A percentile compares a stretch with the other conserved stretches of the same genome.
phyloP scores from a whole-genome alignment of 2,329 filamentous ascomycete species.

The Hypoxylon sp. region DNA sequence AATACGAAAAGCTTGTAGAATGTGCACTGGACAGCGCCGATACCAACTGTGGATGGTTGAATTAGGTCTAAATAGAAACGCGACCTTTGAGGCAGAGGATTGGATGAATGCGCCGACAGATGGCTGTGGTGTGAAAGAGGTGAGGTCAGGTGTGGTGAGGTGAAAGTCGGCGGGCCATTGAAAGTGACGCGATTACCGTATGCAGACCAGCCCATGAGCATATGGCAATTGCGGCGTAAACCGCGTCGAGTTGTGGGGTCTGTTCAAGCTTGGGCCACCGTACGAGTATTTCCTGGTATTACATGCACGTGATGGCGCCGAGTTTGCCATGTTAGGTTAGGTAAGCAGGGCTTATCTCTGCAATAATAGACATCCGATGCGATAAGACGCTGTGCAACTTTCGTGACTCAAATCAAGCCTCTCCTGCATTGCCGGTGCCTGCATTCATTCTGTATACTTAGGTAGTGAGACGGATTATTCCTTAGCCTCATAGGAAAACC shows the following conservation, averaged over 20 bases:
- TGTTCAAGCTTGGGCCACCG: constrained; percentile 32
- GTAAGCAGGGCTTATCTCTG: constrained; percentile 1
- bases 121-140: constrained; percentile 28
- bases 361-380: neutral
- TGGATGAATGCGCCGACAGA: constrained; percentile 16
- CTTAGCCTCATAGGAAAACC: neutral
- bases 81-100: constrained; percentile 12
- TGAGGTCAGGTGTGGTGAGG: constrained; percentile 25
- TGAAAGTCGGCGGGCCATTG: constrained; percentile 18
- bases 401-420: constrained; percentile 6
- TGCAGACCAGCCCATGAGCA: constrained; percentile 39
- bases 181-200: constrained; percentile 45
- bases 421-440: neutral
- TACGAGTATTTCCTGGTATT: neutral
- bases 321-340: neutral
- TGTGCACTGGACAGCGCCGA: neutral
- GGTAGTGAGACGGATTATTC: too few relatives aligned
- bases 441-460: neutral
- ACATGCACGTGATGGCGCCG: constrained; percentile 8
- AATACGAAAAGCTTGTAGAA: constrained; percentile 7
- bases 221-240: constrained; percentile 32
- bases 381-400: neutral
- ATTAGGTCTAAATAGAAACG: constrained; percentile 10
- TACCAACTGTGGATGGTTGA: constrained; percentile 7
- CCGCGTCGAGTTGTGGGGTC: constrained; percentile 33